These are phyloP conservation scores for Calycina marina DNA, from an alignment of 2,329 filamentous ascomycete species.

Conservation along the genomic window DNA sequence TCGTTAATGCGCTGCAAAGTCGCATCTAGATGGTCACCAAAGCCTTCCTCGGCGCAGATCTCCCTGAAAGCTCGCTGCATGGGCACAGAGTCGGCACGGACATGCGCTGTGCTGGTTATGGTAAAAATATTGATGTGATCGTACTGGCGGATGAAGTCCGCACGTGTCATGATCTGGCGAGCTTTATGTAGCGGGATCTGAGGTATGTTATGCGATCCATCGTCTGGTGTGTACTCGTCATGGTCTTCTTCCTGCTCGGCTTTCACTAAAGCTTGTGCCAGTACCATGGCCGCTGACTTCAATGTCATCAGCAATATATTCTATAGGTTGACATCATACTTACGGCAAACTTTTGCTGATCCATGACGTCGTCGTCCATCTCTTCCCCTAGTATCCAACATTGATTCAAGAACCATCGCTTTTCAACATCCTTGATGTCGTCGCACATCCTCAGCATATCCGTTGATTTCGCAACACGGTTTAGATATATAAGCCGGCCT, in stretches of 20 bases:
- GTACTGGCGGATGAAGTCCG: slow-evolving; percentile 85
- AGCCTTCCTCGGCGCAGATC: slow-evolving; percentile 63
- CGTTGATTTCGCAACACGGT: slow-evolving; percentile 70
- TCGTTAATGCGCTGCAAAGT: slow-evolving; percentile 78
- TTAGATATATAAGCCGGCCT: slow-evolving; percentile 76
- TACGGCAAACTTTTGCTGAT: slow-evolving; percentile 90
- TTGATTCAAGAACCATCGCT: slow-evolving; percentile 67
- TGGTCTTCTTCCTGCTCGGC: slow-evolving; percentile 32
- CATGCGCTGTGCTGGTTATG: slow-evolving; percentile 74
- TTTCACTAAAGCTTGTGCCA: slow-evolving; percentile 84
- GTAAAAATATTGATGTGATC: slow-evolving; percentile 93
- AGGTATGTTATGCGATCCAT: slow-evolving; percentile 36
- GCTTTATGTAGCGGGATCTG: slow-evolving; percentile 69
- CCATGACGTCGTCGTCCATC: slow-evolving; percentile 96
- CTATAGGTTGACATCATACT: slow-evolving; percentile 24
- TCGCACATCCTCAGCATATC: slow-evolving; percentile 73
- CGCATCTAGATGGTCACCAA: slow-evolving; percentile 66
- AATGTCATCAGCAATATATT: slow-evolving; percentile 1
- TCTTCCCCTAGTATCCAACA: slow-evolving; percentile 62
- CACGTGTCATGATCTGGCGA: slow-evolving; percentile 85
- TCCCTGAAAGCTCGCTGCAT: slow-evolving; percentile 89
- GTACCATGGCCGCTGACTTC: slow-evolving; percentile 79
- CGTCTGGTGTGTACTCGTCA: slow-evolving; percentile 3
- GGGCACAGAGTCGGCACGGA: slow-evolving; percentile 84
- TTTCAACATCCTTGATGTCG: slow-evolving; percentile 53